Base-by-base conservation (phyloP, 805 yeast genomes). In the Spencermartinsiella europaea region DNA sequence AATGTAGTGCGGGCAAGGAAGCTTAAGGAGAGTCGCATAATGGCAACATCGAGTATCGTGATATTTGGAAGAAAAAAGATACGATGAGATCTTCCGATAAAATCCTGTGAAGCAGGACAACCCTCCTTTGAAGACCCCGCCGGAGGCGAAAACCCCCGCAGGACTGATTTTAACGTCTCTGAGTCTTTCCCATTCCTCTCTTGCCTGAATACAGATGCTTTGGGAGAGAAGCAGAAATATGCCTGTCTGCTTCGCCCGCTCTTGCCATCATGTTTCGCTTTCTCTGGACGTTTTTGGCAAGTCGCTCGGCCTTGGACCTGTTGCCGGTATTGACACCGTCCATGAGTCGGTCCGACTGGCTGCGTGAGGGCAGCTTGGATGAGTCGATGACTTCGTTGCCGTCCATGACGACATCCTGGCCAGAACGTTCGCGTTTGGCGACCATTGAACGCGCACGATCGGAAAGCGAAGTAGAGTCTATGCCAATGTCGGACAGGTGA, bases 171-270 rank as follows among this genome's bases (percentile, higher is more conserved):
- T 74, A 87, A 76, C 98, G 91, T 71, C 85, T 79, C 68, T 88
- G 95, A 54, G 88, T 82, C 68, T 83, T 84, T 68, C 97, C 97
- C 61, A 80, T 81, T 74, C 97, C 95, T 72, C 99, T 82, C 78
- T 93, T 93, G 72, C 99, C 99, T 60, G 88, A 72, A 74, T 84
- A 85, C 77, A 93, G 75, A 72, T 93, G 99, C 75, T 90, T 91
- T 54, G 97, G 96, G 72, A 86, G 69, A 52, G 86, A 73, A 44
- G 85, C 93, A 45, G 89, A 78, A 48, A 80, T 74, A 67, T 88
- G 95, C 70, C 98, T 83, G 71, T 93, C 99, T 63, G 86, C 85
- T 73, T 93, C 99, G 73, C 98, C 96, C 56, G 81, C 85, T 70
- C 95, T 82, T 37, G 97, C 96, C 62, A 75, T 69, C 74, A 90